phyloP scores from a whole-genome alignment of 2,329 filamentous ascomycete genomes.

The Cadophora malorum region DNA sequence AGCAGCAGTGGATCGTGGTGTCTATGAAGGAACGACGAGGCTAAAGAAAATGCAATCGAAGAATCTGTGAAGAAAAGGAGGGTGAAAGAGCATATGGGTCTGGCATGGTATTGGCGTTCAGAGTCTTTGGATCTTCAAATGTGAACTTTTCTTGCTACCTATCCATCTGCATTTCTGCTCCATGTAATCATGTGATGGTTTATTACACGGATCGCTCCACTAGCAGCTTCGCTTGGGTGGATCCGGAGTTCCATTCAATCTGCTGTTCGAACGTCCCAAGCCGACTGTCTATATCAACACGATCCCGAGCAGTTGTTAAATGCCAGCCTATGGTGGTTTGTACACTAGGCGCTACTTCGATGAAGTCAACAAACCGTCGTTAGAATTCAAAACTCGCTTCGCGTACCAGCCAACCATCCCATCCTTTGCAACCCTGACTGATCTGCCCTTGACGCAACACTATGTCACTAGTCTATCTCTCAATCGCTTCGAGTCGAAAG shows the following conservation, averaged over 20 bases:
- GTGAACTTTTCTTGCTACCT: slow-evolving; percentile 10
- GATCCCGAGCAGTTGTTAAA: not conserved
- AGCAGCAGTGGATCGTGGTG: slow-evolving; percentile 85
- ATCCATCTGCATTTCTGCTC: not conserved
- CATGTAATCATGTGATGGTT: not conserved
- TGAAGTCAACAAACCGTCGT: not conserved
- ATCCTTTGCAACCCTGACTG: not conserved
- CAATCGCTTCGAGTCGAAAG: not conserved
- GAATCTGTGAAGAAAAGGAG: slow-evolving; percentile 52
- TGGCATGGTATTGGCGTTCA: slow-evolving; percentile 40
- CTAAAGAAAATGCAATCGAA: slow-evolving; percentile 85
- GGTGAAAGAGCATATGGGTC: slow-evolving; percentile 19
- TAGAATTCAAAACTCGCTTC: not conserved
- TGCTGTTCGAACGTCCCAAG: not conserved
- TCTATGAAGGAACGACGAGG: slow-evolving; percentile 86
- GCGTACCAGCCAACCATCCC: not conserved
- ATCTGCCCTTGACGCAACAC: not conserved
- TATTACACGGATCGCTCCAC: not conserved
- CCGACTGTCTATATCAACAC: not conserved
- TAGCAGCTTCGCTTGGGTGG: not conserved
- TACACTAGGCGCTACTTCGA: not conserved
- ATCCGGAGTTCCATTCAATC: not conserved
- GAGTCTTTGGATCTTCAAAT: slow-evolving; percentile 31
- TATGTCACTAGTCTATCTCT: not conserved
- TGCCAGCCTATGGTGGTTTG: not conserved